phyloP scores from a whole-genome alignment of 108 stramenopile species.

The Ochromonas danica region DNA sequence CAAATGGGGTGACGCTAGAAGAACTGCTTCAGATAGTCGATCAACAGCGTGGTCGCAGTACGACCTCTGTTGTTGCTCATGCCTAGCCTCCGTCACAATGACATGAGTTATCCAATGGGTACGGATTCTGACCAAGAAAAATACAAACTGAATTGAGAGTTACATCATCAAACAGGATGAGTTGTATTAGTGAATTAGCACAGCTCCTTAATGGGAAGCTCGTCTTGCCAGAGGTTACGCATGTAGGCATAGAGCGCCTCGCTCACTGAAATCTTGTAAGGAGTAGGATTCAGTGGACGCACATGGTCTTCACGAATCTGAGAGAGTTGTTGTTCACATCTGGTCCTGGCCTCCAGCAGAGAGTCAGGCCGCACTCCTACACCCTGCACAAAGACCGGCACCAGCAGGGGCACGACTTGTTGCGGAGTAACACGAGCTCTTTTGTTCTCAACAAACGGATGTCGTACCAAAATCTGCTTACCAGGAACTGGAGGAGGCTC shows the following conservation, averaged over 20 bases:
- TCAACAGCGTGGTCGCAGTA: too few relatives aligned
- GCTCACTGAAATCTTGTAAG: slow-evolving; percentile 80
- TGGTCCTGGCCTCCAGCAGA: too few relatives aligned
- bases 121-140: too few relatives aligned
- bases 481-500: slow-evolving; percentile 64
- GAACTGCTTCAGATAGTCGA: too few relatives aligned
- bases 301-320: slow-evolving; percentile 73
- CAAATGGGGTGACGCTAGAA: too few relatives aligned
- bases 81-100: too few relatives aligned
- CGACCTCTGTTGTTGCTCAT: too few relatives aligned
- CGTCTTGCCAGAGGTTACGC: slow-evolving; percentile 80
- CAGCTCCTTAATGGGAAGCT: slow-evolving; percentile 71
- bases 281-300: slow-evolving; percentile 76
- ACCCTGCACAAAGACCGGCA: slow-evolving; percentile 81
- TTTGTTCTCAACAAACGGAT: slow-evolving; percentile 81
- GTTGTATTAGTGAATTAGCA: background rate
- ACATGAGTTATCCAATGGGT: too few relatives aligned
- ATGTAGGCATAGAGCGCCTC: slow-evolving; percentile 69
- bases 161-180: background rate
- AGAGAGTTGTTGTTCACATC: too few relatives aligned
- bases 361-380: too few relatives aligned
- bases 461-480: slow-evolving; percentile 69
- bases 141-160: too few relatives aligned
- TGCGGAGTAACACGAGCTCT: slow-evolving; percentile 74
- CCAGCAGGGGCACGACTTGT: slow-evolving; percentile 68